Conservation (phyloP, 2,329 filamentous ascomycete species). For the Daldinia eschscholtzii region DNA sequence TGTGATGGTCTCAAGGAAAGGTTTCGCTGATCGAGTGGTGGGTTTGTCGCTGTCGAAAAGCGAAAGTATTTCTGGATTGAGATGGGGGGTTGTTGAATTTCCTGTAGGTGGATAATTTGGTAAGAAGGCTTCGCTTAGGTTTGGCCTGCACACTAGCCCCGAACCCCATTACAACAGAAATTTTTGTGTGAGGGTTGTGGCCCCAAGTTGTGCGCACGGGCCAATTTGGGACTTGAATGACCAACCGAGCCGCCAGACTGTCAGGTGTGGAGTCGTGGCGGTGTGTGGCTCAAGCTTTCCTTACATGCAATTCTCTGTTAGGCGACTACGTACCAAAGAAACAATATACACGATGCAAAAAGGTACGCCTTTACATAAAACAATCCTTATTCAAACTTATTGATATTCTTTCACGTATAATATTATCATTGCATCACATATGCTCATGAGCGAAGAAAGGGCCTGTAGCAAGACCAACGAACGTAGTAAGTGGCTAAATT, state of each 20-base stretch:
- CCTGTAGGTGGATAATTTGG: slow-evolving; percentile 39
- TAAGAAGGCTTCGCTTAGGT: slow-evolving; percentile 40
- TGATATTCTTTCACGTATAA: neutral
- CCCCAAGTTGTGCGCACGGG: slow-evolving; percentile 40
- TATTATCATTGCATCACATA: neutral
- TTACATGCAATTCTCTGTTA: neutral
- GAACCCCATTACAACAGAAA: slow-evolving; percentile 30
- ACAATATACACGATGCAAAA: neutral
- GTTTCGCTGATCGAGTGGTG: slow-evolving; percentile 60
- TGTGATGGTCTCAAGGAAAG: slow-evolving; percentile 49
- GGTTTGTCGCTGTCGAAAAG: slow-evolving; percentile 59
- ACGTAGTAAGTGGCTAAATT: neutral
- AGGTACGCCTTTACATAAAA: too few relatives aligned
- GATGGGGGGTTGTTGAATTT: slow-evolving; percentile 45
- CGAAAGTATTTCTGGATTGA: slow-evolving; percentile 53
- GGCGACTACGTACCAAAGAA: too few relatives aligned
- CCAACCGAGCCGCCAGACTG: neutral
- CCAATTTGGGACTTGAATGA: slow-evolving; percentile 17
- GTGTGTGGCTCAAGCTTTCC: neutral
- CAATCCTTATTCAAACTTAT: neutral
- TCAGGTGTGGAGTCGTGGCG: neutral
- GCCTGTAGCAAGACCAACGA: neutral
- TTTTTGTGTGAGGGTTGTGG: slow-evolving; percentile 46
- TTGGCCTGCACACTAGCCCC: slow-evolving; percentile 30
- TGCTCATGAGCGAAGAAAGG: neutral